These are phyloP conservation scores for Colletotrichum sojae DNA, from an alignment of 2,329 filamentous ascomycete species.

Conservation along the genomic window DNA sequence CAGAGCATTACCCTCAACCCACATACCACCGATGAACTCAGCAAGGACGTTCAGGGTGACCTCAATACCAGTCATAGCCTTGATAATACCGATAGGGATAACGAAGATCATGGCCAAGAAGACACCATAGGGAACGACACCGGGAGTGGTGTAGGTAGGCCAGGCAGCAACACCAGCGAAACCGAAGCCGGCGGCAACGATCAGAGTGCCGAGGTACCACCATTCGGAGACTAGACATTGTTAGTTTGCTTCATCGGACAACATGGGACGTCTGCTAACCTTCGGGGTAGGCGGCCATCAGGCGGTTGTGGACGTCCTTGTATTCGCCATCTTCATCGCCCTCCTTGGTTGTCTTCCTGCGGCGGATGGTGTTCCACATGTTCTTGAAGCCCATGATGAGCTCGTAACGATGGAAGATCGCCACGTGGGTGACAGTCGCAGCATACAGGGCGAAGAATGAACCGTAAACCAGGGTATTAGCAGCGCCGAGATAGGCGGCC, in stretches of 20 bases:
- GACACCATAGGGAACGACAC: slow-evolving; percentile 58
- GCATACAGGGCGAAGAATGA: slow-evolving; percentile 49
- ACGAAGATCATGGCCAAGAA: slow-evolving; percentile 59
- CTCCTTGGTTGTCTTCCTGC: slow-evolving; percentile 48
- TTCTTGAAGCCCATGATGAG: slow-evolving; percentile 46
- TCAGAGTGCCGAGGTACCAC: slow-evolving; percentile 56
- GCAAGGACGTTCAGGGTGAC: slow-evolving; percentile 61
- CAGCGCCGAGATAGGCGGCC: slow-evolving; percentile 44
- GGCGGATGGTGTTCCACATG: slow-evolving; percentile 44
- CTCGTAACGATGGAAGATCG: slow-evolving; percentile 50
- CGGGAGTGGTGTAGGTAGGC: slow-evolving; percentile 57
- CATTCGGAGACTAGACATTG: slow-evolving; percentile 53
- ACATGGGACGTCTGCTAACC: slow-evolving; percentile 4
- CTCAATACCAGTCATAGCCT: slow-evolving; percentile 58
- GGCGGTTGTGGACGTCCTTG: slow-evolving; percentile 50
- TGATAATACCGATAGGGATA: slow-evolving; percentile 61
- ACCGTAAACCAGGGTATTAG: slow-evolving; percentile 49
- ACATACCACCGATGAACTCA: slow-evolving; percentile 63
- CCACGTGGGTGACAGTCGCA: slow-evolving; percentile 48
- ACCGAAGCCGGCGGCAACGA: slow-evolving; percentile 53
- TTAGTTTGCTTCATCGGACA: not conserved
- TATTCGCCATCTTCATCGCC: slow-evolving; percentile 54
- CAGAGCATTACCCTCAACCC: slow-evolving; percentile 59
- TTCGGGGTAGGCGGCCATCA: slow-evolving; percentile 51
- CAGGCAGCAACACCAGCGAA: slow-evolving; percentile 56